A percentile compares a stretch with the other conserved stretches of the same genome.
Conservation (phyloP, 225 moss, liverwort and hornwort species). For the Polytrichum formosum region DNA sequence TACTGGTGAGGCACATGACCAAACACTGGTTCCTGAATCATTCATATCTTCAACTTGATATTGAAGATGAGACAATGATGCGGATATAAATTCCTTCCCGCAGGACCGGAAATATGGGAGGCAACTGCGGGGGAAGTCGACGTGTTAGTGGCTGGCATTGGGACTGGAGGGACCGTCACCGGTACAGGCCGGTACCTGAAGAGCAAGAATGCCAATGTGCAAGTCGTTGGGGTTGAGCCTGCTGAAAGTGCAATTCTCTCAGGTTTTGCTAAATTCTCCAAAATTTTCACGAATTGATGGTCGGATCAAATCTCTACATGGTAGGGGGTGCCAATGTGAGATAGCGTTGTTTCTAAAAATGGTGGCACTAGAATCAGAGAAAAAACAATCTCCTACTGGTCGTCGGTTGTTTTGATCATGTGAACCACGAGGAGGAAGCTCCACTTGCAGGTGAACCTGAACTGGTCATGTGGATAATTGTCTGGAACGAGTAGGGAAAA, state of each 20-base stretch:
- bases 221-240: constrained; percentile 58
- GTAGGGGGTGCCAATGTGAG: no score
- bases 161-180: constrained; percentile 72
- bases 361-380: no score
- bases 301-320: no score
- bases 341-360: no score
- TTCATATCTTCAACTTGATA: background rate
- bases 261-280: constrained; percentile 24
- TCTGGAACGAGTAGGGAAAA: no score
- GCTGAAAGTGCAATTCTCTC: constrained; percentile 73
- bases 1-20: constrained; percentile 41
- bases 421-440: no score
- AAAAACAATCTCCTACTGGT: no score
- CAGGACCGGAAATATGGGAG: constrained; percentile 90
- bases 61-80: background rate
- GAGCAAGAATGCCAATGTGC: constrained; percentile 48
- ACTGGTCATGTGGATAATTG: no score
- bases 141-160: constrained; percentile 60
- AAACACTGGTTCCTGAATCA: background rate
- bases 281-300: background rate
- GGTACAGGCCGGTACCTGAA: constrained; percentile 69
- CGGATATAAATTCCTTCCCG: background rate
- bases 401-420: no score
- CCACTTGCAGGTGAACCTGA: no score
- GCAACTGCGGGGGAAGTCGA: constrained; percentile 72